Base-by-base conservation (phyloP, 306 rosid genomes). In the Prunus dulcis region DNA sequence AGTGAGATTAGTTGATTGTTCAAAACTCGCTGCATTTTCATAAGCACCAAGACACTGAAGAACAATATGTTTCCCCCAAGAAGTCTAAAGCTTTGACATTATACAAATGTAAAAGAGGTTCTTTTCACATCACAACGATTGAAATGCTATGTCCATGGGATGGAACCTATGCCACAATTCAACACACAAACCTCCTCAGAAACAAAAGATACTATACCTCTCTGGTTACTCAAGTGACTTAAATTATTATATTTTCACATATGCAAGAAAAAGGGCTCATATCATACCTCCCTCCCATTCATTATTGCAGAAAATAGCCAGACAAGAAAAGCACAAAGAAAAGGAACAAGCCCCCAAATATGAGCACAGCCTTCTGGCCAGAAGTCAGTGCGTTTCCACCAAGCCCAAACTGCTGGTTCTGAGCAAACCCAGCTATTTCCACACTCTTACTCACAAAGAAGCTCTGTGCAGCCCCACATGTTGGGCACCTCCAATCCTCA, bases 351-450 rank as follows among this genome's bases (percentile, higher is more conserved):
- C 79, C 62, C 17, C 98, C 98, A 84, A 89, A 95, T 20, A 95
- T 95, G 66, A 95, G 91, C 46, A 95, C 4, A 71, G 93, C 82
- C 82, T 95, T 95, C 93, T 95, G 97, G 1, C 91, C 97, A 23
- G 97, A 89, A 71, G 99, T 92, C 49, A 95, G 82, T 1, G 97
- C 43, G 60, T 95, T 95, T 0, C 96, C 99, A 52, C 99, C 99
- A 8, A 95, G 73, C 32, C 99, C 99, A 77, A 80, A 95, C 66
- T 95, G 97, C 82, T 95, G 99, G 71, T 95, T 95, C 98, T 96
- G 70, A 1, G 97, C 99, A 72, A 92, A 91, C 47, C 98, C 98
- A 17, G 98, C 98, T 19, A 96, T 92, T 75, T 96, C 93, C 75
- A 92, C 97, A 65, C 98, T 96, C 74, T 96, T 95, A 20, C 96